A percentile compares a stretch with the other conserved stretches of the same genome.
phyloP scores from a whole-genome alignment of 306 rosid species.

The Leucaena leucocephala region DNA sequence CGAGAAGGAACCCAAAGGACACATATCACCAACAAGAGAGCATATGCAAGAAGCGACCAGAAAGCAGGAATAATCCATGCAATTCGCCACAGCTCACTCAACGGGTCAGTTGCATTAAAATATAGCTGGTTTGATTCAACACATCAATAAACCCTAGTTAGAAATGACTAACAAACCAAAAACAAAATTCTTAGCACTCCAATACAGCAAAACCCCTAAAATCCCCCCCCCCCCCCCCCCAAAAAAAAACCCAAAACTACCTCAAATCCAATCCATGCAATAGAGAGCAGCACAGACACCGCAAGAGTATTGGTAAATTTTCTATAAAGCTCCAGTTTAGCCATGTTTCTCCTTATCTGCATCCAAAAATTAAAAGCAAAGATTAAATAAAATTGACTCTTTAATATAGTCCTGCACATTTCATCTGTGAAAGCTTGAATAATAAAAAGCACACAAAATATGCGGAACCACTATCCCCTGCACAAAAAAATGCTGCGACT shows the following conservation, averaged over 20 bases:
- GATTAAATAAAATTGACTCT: slow-evolving; percentile 13
- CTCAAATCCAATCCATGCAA: slow-evolving; percentile 98
- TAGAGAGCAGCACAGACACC: slow-evolving; percentile 77
- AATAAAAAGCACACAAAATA: background rate
- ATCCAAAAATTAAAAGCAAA: slow-evolving; percentile 32
- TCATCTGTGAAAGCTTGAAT: background rate
- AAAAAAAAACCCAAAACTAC: slow-evolving; percentile 37
- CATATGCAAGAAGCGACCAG: slow-evolving; percentile 79
- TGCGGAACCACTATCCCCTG: background rate
- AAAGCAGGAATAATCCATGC: slow-evolving; percentile 96
- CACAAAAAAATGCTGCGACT: background rate
- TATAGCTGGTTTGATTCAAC: slow-evolving; percentile 64
- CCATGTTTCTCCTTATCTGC: slow-evolving; percentile 84
- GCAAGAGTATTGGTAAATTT: slow-evolving; percentile 92
- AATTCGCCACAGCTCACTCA: slow-evolving; percentile 92
- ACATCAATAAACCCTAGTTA: slow-evolving; percentile 28
- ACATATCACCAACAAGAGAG: slow-evolving; percentile 74
- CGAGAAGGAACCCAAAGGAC: slow-evolving; percentile 94
- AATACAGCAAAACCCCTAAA: slow-evolving; percentile 15
- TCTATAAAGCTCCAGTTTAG: slow-evolving; percentile 86
- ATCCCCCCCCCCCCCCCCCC: background rate
- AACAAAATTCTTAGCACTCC: background rate
- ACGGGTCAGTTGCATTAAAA: slow-evolving; percentile 91
- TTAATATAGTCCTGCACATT: slow-evolving; percentile 1
- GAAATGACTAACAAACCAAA: background rate